Evolutionary conservation across 106 monocot species (phyloP), one percentile per base, ranked within the genome.

Genomic region (Allium fistulosum): DNA sequence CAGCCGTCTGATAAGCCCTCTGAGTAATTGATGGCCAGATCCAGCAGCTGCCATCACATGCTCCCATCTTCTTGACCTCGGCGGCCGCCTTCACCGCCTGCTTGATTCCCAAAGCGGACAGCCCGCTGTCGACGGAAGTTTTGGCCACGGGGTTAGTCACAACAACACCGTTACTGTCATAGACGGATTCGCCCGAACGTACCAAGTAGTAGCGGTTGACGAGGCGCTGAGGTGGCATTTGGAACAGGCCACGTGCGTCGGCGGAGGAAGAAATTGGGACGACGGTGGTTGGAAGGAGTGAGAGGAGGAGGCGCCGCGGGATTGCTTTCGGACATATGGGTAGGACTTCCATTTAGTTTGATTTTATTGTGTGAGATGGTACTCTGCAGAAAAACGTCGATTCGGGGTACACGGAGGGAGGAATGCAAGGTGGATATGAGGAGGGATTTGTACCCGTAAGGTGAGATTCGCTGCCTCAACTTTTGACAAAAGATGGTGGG

Each of bases 1-100:
- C 94, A 18, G 94, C 94, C 9, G 79, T 80, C 83, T 94, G 90
- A 59, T 94, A 94, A 11, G 94, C 59, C 11, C 94, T 58, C 81
- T 94, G 94, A 7, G 94, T 94, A 57, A 94, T 94, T 16, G 90
- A 94, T 0, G 94, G 87, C 94, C 90, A 94, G 50, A 94, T 90
- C 94, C 90, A 94, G 81, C 94, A 94, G 67, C 81, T 81, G n/a
- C 83, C 85, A 6, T 82, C 90, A 68, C 94, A 94, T 4, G 90
- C 94, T 16, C 83, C 94, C 69, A 79, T 62, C 57, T 79, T 45
- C 80, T 73, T 61, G 58, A 94, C 81, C 81, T 79, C 83, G 60
- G 77, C 53, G n/a, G 90, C 94, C 11, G 94, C 51, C 22, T 65
- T 52, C 8, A 77, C 79, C 10, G 83, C 58, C 37, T 37, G 37